phyloP scores from a whole-genome alignment of 495 filamentous ascomycete genomes.

The Glarea lozoyensis region DNA sequence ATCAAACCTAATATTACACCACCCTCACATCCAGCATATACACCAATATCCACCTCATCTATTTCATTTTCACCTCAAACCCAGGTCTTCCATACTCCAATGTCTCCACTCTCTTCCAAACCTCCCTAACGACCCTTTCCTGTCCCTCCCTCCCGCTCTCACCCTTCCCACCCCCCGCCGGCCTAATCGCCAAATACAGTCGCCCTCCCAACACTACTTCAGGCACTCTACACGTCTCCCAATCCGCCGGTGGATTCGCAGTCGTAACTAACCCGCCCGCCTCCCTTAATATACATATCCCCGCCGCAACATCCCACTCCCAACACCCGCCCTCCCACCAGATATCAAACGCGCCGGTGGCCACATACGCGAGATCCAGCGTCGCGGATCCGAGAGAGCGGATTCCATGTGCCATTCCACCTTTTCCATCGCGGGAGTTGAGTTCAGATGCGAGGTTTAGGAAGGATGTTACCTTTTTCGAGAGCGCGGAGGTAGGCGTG shows the following conservation, averaged over 20 bases:
- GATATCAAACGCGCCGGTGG: constrained; percentile 60
- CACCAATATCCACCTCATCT: too few species aligned
- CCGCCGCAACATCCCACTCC: constrained; percentile 80
- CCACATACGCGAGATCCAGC: constrained; percentile 66
- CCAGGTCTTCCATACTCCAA: constrained; percentile 54
- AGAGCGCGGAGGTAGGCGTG: constrained; percentile 49
- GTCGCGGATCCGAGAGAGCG: constrained; percentile 65
- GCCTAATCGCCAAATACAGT: constrained; percentile 58
- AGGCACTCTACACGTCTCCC: constrained; percentile 43
- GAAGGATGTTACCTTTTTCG: constrained; percentile 61
- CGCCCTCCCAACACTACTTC: constrained; percentile 50
- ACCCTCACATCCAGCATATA: too few species aligned
- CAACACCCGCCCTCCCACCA: constrained; percentile 85
- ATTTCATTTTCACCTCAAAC: too few species aligned
- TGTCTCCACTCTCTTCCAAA: constrained; percentile 53
- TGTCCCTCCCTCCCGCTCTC: constrained; percentile 56
- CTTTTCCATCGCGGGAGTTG: constrained; percentile 48
- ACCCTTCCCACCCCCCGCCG: constrained; percentile 47
- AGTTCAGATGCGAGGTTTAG: constrained; percentile 59
- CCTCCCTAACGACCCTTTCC: constrained; percentile 56
- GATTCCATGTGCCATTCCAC: constrained; percentile 74
- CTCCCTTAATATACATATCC: constrained; percentile 67
- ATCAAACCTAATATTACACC: too few species aligned
- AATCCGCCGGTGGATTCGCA: constrained; percentile 52
- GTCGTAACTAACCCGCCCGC: constrained; percentile 61